Conservation (phyloP, 192 early-diverging fungal species). For the Backusella sp. region DNA sequence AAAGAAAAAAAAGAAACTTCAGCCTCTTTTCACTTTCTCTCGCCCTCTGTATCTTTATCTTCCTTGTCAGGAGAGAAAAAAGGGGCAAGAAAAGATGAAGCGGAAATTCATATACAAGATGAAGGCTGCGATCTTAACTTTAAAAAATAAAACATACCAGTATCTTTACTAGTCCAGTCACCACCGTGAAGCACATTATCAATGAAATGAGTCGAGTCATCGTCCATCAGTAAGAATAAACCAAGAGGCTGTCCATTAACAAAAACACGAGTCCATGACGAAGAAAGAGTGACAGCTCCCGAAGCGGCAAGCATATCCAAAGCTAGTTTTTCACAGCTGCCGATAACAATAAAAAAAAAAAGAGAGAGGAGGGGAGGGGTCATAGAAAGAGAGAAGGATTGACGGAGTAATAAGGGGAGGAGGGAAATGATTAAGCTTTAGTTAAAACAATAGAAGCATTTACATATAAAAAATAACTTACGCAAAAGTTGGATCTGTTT, state of each 20-base stretch:
- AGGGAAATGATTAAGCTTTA: not conserved
- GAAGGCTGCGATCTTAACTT: not conserved
- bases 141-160: not conserved
- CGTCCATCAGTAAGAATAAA: conserved; percentile 46
- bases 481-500: conserved; percentile 43
- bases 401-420: not conserved
- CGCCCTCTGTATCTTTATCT: not conserved
- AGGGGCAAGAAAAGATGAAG: not conserved
- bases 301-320: conserved; percentile 43
- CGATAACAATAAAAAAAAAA: conserved; percentile 5
- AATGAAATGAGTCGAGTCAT: conserved; percentile 28
- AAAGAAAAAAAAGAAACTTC: not conserved
- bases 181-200: conserved; percentile 23
- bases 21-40: not conserved
- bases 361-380: conserved; percentile 26
- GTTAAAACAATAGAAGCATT: not conserved
- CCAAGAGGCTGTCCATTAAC: conserved; percentile 44
- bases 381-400: conserved; percentile 19
- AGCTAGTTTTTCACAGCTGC: conserved; percentile 40
- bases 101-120: not conserved
- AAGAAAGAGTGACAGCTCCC: conserved; percentile 43
- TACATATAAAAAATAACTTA: conserved; percentile 6
- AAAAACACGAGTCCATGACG: conserved; percentile 42
- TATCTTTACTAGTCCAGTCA: conserved; percentile 5
- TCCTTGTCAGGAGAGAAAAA: not conserved